A percentile compares a stretch with the other conserved stretches of the same genome.
These are phyloP conservation scores for Hyphochytrium catenoides DNA, from an alignment of 352 stramenopile genomes.

Conservation along the genomic window DNA sequence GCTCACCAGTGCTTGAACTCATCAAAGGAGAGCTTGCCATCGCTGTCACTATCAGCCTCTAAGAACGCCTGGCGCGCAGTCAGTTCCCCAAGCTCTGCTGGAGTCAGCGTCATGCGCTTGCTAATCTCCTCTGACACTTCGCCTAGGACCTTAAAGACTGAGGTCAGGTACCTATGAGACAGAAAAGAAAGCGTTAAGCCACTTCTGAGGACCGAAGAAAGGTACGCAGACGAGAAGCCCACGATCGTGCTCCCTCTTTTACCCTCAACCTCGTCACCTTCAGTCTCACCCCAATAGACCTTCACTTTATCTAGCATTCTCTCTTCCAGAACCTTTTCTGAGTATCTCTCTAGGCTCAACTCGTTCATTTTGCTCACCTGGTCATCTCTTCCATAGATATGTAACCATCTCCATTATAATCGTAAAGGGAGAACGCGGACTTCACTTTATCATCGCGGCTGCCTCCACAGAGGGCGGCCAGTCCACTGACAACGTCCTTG, in stretches of 20 bases:
- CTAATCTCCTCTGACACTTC: constrained; percentile 2
- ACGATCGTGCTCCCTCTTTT: no score
- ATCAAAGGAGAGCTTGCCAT: constrained; percentile 11
- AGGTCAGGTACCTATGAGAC: constrained; percentile 4
- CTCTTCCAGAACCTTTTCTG: no score
- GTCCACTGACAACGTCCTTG: constrained; percentile 8
- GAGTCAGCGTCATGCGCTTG: constrained; percentile 6
- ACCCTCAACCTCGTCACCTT: no score
- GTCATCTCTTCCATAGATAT: constrained; percentile 14
- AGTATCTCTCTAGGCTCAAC: no score
- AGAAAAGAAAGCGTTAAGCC: background rate
- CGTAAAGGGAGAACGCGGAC: constrained; percentile 12
- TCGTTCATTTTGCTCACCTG: constrained; percentile 5
- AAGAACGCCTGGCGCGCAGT: constrained; percentile 12
- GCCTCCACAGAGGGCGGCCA: constrained; percentile 7
- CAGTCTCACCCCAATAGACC: no score
- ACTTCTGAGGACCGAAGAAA: no score
- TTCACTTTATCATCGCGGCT: constrained; percentile 9
- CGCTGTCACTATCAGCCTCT: constrained; percentile 8
- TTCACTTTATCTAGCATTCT: no score
- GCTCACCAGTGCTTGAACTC: constrained; percentile 49
- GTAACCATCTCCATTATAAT: constrained; percentile 13
- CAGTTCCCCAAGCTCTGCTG: constrained; percentile 7
- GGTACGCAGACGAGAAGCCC: no score
- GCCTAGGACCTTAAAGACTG: constrained; percentile 12